Base-by-base conservation (phyloP, 176 grass and related monocot species). In the Avena sativa region DNA sequence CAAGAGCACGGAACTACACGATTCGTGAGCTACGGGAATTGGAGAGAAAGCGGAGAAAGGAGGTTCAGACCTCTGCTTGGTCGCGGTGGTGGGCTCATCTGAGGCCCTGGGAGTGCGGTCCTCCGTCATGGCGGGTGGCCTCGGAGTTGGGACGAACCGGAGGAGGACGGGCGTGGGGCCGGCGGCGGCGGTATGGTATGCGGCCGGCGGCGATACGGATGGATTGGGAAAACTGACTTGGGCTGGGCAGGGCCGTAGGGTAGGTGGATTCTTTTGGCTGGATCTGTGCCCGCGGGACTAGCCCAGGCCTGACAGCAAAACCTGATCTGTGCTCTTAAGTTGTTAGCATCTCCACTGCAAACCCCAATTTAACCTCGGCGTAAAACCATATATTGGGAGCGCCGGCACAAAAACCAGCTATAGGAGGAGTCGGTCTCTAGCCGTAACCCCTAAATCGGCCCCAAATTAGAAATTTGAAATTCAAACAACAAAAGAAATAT, bases 61-160 rank as follows among this genome's bases (percentile, higher is more conserved):
- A 70, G 74, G 34, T 69, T 74, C 84, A 46, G 50, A 89, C 88
- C 88, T 90, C 81, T 90, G 91, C 88, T 89, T 87, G 75, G 52
- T 38, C 62, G 71, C 62, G 5, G 77, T n/a, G 52, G 81, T 58
- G 63, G 85, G 76, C 80, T 59, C 91, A 10, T 79, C 77, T 15
- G 85, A 44, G 63, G 78, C 23, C 56, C 70, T 92, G 62, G 81
- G 55, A 25, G 68, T 50, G 56, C 62, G 40, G 46, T 92, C 91
- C 81, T 90, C 88, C 81, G 85, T 90, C 91, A 90, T 90, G 70
- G 48, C 19, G 80, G 56, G 74, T 66, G 66, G 66, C 10, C 32
- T 71, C 43, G 36, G 16, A 8, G 17, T 68, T 12, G 28, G 26
- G 60, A 50, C 65, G 88, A 60, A 40, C 30, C 10, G 15, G 56